Percentiles rank a stretch among this genome's conserved stretches.
phyloP scores from a whole-genome alignment of 495 filamentous ascomycete species.

The Hapsidospora chrysogenum region DNA sequence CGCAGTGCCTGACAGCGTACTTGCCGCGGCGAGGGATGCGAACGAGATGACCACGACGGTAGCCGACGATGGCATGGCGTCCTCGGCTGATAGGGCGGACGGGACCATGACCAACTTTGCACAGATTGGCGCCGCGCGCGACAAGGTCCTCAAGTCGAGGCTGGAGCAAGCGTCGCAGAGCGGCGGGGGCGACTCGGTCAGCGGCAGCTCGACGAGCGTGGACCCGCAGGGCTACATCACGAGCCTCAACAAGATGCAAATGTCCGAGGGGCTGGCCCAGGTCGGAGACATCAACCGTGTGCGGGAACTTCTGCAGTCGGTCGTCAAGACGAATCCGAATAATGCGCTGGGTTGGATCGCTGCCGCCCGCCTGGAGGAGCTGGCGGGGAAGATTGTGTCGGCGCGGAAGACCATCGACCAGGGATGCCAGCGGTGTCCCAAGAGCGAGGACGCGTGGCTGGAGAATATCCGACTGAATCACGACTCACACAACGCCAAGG shows the following conservation, averaged over 20 bases:
- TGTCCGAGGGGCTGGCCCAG: conserved; percentile 61
- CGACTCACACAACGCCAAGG: conserved; percentile 66
- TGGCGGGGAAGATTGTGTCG: conserved; percentile 76
- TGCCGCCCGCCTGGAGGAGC: conserved; percentile 77
- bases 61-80: conserved; percentile 48
- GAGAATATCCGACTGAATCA: conserved; percentile 89
- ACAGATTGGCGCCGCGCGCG: conserved; percentile 88
- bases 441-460: conserved; percentile 89
- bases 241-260: conserved; percentile 61
- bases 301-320: conserved; percentile 81
- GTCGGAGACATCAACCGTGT: conserved; percentile 93
- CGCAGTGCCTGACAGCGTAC: conserved; percentile 90
- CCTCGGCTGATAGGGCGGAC: conserved; percentile 38
- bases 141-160: conserved; percentile 81
- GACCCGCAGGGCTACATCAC: conserved; percentile 95
- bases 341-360: conserved; percentile 97
- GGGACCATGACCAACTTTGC: conserved; percentile 95
- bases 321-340: conserved; percentile 87
- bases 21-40: conserved; percentile 67
- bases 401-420: conserved; percentile 71
- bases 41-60: conserved; percentile 74
- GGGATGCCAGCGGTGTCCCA: conserved; percentile 80
- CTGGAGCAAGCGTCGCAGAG: conserved; percentile 76
- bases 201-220: conserved; percentile 77
- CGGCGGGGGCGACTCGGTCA: conserved; percentile 46